phyloP scores from a whole-genome alignment of 768 basidiomycete genomes.

The Trametes cingulata region DNA sequence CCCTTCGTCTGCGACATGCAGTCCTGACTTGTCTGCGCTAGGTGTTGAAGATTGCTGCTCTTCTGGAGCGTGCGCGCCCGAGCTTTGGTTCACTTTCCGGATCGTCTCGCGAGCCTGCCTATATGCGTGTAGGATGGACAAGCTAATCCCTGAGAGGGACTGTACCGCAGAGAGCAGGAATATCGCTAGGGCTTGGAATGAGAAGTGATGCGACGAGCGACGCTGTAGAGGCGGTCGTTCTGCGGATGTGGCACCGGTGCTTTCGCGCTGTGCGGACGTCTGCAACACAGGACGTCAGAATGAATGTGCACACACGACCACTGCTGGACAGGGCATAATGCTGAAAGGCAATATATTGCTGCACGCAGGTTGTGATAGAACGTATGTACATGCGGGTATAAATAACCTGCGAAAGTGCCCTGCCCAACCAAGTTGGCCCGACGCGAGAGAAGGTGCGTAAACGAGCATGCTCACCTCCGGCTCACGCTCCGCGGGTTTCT shows the following conservation, averaged over 20 bases:
- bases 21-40: background rate
- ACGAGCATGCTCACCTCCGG: conserved; percentile 23
- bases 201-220: conserved; percentile 23
- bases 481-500: conserved; percentile 26
- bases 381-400: conserved; percentile 11
- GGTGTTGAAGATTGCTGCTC: background rate
- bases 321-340: background rate
- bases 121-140: conserved; percentile 68
- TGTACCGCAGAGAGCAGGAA: conserved; percentile 76
- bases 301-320: background rate
- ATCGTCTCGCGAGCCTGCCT: conserved; percentile 64
- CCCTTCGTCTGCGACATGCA: background rate
- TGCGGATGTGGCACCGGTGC: background rate
- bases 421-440: background rate
- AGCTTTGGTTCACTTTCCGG: conserved; percentile 57
- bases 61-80: background rate
- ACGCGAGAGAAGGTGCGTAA: background rate
- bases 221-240: conserved; percentile 19
- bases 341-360: background rate
- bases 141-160: conserved; percentile 64
- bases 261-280: background rate
- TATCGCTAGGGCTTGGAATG: conserved; percentile 59
- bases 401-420: conserved; percentile 5
- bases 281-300: background rate
- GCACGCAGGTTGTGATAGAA: background rate